A percentile compares a stretch with the other conserved stretches of the same genome.
These are phyloP conservation scores for Cadophora malorum DNA, from an alignment of 2,329 filamentous ascomycete genomes.

Conservation along the genomic window DNA sequence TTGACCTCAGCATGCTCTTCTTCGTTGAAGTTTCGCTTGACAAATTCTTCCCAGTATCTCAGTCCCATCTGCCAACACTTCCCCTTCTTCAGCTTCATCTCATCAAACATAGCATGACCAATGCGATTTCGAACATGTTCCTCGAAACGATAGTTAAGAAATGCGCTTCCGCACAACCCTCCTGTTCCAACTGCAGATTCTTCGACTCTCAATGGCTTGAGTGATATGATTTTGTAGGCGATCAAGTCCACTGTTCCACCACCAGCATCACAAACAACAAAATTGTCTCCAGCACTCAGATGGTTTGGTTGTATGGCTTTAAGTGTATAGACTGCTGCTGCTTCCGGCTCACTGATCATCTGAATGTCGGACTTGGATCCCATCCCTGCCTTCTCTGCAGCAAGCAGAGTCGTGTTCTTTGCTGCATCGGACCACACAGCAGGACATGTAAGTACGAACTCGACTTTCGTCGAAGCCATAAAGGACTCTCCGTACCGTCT, in stretches of 20 bases:
- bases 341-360: constrained; percentile 83
- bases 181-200: constrained; percentile 83
- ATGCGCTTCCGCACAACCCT: constrained; percentile 78
- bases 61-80: constrained; percentile 84
- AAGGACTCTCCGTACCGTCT: constrained; percentile 79
- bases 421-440: constrained; percentile 86
- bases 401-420: constrained; percentile 82
- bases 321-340: constrained; percentile 79
- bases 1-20: constrained; percentile 80
- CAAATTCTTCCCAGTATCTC: constrained; percentile 82
- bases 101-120: constrained; percentile 69
- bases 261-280: constrained; percentile 62
- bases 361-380: constrained; percentile 72
- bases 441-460: constrained; percentile 82
- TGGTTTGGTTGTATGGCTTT: constrained; percentile 81
- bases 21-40: constrained; percentile 83
- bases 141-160: constrained; percentile 82
- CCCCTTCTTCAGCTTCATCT: constrained; percentile 78
- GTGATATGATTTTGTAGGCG: constrained; percentile 79
- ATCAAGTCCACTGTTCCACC: constrained; percentile 75
- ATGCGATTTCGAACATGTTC: constrained; percentile 75
- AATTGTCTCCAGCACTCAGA: constrained; percentile 68
- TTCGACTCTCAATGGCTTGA: constrained; percentile 74
- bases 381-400: constrained; percentile 81
- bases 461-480: constrained; percentile 75